Conservation (phyloP, 2,329 filamentous ascomycete species). For the Hypoxylon sp. region DNA sequence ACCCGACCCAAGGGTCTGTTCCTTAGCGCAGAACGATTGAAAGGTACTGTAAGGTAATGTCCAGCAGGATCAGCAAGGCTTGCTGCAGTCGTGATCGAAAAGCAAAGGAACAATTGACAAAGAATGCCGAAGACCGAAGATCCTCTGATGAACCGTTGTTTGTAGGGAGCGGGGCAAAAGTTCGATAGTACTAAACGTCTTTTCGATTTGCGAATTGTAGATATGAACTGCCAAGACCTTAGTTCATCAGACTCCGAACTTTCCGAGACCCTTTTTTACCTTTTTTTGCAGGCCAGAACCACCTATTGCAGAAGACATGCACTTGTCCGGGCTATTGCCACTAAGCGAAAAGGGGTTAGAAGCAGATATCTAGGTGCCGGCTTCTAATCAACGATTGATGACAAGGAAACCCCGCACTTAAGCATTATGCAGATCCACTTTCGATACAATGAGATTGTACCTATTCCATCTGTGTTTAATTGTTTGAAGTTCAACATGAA, state of each 20-base stretch:
- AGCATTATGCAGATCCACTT: too few relatives aligned
- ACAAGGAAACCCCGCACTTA: too few relatives aligned
- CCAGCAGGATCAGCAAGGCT: constrained; percentile 28
- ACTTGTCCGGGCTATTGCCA: too few relatives aligned
- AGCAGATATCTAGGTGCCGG: too few relatives aligned
- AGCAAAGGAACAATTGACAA: constrained; percentile 22
- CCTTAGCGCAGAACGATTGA: constrained; percentile 32
- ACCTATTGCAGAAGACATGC: too few relatives aligned
- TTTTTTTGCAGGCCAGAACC: neutral
- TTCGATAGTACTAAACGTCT: constrained; percentile 5
- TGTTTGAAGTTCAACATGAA: too few relatives aligned
- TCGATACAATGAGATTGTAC: too few relatives aligned
- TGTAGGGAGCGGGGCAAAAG: constrained; percentile 27
- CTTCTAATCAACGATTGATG: too few relatives aligned
- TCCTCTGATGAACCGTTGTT: constrained; percentile 30
- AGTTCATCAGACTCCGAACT: constrained; percentile 24
- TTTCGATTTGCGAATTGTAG: constrained; percentile 11
- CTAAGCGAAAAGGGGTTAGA: too few relatives aligned
- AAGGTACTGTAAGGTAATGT: constrained; percentile 18
- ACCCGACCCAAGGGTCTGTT: constrained; percentile 22
- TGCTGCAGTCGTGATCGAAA: constrained; percentile 16
- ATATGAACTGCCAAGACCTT: constrained; percentile 23
- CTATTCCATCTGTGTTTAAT: too few relatives aligned
- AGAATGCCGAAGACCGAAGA: constrained; percentile 41
- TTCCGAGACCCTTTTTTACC: constrained; percentile 16